These are phyloP conservation scores for Streptanthus diversifolius DNA, from an alignment of 345 rosid species.

Conservation along the genomic window DNA sequence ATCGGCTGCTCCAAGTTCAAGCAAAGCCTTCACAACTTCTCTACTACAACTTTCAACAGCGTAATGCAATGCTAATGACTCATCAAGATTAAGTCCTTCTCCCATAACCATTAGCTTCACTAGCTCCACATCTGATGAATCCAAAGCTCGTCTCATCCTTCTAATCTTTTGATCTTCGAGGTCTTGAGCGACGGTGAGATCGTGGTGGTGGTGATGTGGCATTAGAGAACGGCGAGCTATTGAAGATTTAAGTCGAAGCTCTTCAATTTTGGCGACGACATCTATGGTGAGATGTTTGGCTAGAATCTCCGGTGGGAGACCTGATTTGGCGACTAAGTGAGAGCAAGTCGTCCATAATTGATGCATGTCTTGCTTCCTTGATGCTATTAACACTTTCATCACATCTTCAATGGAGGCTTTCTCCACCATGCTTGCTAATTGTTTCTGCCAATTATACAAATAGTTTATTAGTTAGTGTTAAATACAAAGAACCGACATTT, in stretches of 20 bases:
- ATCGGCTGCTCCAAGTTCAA: slow-evolving; percentile 96
- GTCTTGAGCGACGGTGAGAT: slow-evolving; percentile 57
- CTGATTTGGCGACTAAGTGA: slow-evolving; percentile 94
- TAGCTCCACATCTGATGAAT: slow-evolving; percentile 90
- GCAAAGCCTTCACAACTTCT: slow-evolving; percentile 95
- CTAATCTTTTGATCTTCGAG: slow-evolving; percentile 93
- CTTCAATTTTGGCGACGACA: slow-evolving; percentile 89
- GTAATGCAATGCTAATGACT: slow-evolving; percentile 88
- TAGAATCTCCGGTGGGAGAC: slow-evolving; percentile 85
- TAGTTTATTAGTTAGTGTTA: not conserved
- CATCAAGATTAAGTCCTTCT: slow-evolving; percentile 96
- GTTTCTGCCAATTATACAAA: slow-evolving; percentile 56
- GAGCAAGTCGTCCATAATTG: slow-evolving; percentile 97
- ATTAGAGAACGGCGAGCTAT: slow-evolving; percentile 61
- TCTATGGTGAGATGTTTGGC: slow-evolving; percentile 90
- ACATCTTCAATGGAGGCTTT: slow-evolving; percentile 98
- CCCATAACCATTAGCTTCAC: slow-evolving; percentile 99
- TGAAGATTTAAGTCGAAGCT: slow-evolving; percentile 81
- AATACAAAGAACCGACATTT: slow-evolving; percentile 16
- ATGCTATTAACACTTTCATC: slow-evolving; percentile 92
- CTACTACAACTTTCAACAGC: slow-evolving; percentile 97
- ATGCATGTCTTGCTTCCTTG: slow-evolving; percentile 96
- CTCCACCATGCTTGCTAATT: slow-evolving; percentile 90
- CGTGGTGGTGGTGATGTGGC: slow-evolving; percentile 57
- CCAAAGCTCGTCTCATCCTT: slow-evolving; percentile 90